Percentiles rank a stretch among this genome's conserved stretches.
Evolutionary conservation across 345 rosid species (phyloP).

Genomic region (Eutrema yunnanense): DNA sequence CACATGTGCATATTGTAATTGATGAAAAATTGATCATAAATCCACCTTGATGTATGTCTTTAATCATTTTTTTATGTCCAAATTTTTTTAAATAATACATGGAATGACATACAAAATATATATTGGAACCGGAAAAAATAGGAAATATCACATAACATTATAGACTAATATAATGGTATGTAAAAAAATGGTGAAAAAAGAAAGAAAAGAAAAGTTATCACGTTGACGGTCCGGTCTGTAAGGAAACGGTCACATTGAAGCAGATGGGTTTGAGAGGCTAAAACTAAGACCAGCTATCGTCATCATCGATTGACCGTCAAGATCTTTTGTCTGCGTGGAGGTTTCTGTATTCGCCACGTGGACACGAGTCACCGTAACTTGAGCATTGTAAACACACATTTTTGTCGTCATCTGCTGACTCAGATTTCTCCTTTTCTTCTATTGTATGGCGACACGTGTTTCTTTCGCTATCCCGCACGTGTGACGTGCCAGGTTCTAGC

Average conservation of each 20-base stretch:
- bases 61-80: background rate
- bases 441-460: background rate
- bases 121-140: background rate
- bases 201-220: background rate
- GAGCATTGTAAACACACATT: background rate
- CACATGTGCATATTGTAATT: background rate
- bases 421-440: background rate
- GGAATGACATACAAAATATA: background rate
- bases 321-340: constrained; percentile 1
- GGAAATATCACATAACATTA: background rate
- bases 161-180: background rate
- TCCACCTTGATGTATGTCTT: background rate
- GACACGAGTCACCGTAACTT: background rate
- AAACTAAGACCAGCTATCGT: constrained; percentile 9
- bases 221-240: constrained; percentile 30
- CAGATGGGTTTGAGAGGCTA: background rate
- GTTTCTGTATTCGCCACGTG: background rate
- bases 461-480: background rate
- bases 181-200: background rate
- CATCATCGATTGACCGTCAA: constrained; percentile 22
- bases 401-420: constrained; percentile 26
- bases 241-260: constrained; percentile 14
- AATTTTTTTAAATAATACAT: background rate
- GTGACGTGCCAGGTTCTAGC: background rate
- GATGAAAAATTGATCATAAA: background rate